Percentiles rank a stretch among this genome's conserved stretches.
Evolutionary conservation across 805 yeast species (phyloP).

Genomic region (Wickerhamomyces chaumierensis): DNA sequence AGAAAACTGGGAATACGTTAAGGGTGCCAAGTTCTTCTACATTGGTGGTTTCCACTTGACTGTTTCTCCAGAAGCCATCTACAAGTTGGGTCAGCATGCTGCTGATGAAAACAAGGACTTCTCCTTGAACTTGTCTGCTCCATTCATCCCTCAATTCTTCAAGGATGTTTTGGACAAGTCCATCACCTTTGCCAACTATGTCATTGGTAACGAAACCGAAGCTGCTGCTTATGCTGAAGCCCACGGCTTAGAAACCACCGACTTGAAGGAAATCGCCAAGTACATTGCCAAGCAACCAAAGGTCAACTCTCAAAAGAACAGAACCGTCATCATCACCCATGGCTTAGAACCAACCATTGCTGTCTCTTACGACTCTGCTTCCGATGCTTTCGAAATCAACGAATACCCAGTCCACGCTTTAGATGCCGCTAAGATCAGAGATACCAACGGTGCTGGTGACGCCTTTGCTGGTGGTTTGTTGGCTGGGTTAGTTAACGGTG

Average conservation of each 20-base stretch:
- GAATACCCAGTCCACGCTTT: constrained; percentile 65
- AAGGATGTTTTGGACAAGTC: constrained; percentile 76
- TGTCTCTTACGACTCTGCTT: constrained; percentile 42
- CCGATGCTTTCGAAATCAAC: constrained; percentile 35
- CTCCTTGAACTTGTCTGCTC: constrained; percentile 86
- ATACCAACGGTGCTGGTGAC: constrained; percentile 98
- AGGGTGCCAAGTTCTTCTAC: constrained; percentile 72
- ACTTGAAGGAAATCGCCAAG: constrained; percentile 71
- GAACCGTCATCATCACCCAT: constrained; percentile 91
- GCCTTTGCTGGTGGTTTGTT: constrained; percentile 96
- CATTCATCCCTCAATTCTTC: constrained; percentile 92
- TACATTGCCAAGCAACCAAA: constrained; percentile 71
- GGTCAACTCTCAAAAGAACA: constrained; percentile 52
- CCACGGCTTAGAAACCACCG: constrained; percentile 49
- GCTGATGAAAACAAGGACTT: constrained; percentile 69
- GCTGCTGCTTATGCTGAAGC: constrained; percentile 90
- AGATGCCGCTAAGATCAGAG: constrained; percentile 56
- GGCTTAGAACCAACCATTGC: constrained; percentile 86
- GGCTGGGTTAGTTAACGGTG: constrained; percentile 75
- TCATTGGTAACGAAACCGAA: constrained; percentile 94
- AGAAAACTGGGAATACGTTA: constrained; percentile 82
- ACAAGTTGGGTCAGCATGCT: constrained; percentile 85
- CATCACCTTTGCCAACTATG: constrained; percentile 79
- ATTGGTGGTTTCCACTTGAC: constrained; percentile 99
- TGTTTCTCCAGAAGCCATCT: constrained; percentile 91